Evolutionary conservation across 352 stramenopile genomes (phyloP).

Genomic region (Pythium grandisporangium): DNA sequence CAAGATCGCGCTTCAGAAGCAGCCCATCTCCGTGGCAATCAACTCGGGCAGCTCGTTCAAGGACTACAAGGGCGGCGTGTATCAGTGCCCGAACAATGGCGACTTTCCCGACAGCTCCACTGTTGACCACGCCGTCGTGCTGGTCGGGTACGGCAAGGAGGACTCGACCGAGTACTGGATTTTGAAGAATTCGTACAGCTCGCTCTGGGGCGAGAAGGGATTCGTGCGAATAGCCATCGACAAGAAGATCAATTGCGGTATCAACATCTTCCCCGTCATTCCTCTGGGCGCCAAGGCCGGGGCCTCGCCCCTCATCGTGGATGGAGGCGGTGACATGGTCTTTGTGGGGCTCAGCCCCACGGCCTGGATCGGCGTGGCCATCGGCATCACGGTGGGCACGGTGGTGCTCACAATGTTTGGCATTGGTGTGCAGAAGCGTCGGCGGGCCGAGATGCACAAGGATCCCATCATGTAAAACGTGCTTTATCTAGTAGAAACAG

Average conservation of each 20-base stretch:
- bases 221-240: conserved; percentile 6
- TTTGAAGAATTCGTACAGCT: conserved; percentile 12
- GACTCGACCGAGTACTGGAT: conserved; percentile 21
- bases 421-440: neutral
- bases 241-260: conserved; percentile 10
- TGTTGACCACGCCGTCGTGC: conserved; percentile 65
- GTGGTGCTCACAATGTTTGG: neutral
- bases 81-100: conserved; percentile 60
- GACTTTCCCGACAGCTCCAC: conserved; percentile 44
- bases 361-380: conserved; percentile 4
- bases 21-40: conserved; percentile 70
- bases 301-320: conserved; percentile 1
- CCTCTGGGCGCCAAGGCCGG: conserved; percentile 4
- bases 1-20: conserved; percentile 53
- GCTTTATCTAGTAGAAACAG: no score
- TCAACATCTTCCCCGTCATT: conserved; percentile 12
- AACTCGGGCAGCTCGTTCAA: conserved; percentile 75
- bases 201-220: conserved; percentile 6
- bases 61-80: conserved; percentile 71
- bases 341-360: conserved; percentile 6
- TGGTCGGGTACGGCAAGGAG: conserved; percentile 59
- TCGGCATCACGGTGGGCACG: neutral
- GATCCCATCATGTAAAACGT: conserved; percentile 2
- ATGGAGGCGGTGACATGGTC: conserved; percentile 4
- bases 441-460: conserved; percentile 5